Percentiles rank a stretch among this genome's conserved stretches.
Evolutionary conservation across 1,139 yeast genomes (phyloP).

Genomic region (Yamadazyma jaroonii): DNA sequence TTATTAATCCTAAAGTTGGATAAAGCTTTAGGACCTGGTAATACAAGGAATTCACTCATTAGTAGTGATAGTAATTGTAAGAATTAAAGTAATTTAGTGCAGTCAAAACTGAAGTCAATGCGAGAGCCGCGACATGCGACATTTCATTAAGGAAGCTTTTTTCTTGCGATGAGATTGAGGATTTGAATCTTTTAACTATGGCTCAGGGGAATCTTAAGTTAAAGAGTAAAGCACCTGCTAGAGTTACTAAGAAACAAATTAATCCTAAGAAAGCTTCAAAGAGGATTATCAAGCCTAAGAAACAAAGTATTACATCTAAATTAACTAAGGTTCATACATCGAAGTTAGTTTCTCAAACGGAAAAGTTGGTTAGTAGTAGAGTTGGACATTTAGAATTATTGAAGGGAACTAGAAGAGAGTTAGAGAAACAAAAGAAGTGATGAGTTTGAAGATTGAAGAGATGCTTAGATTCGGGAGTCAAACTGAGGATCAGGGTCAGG

Average conservation of each 20-base stretch:
- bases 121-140: not conserved
- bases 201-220: slow-evolving; percentile 56
- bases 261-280: slow-evolving; percentile 74
- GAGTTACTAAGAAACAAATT: slow-evolving; percentile 51
- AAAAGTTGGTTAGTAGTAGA: slow-evolving; percentile 78
- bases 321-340: slow-evolving; percentile 65
- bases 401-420: slow-evolving; percentile 86
- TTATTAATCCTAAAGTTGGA: slow-evolving; percentile 81
- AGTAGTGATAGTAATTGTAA: too few relatives aligned
- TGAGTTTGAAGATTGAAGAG: not conserved
- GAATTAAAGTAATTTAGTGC: not conserved
- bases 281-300: slow-evolving; percentile 66
- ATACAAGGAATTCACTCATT: slow-evolving; percentile 42
- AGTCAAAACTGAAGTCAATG: not conserved
- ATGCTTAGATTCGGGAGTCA: slow-evolving; percentile 7
- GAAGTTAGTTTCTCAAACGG: slow-evolving; percentile 71
- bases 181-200: slow-evolving; percentile 29
- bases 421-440: slow-evolving; percentile 50
- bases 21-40: slow-evolving; percentile 90
- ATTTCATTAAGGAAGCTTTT: not conserved
- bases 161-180: not conserved
- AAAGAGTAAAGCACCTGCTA: slow-evolving; percentile 44
- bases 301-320: slow-evolving; percentile 45
- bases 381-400: slow-evolving; percentile 94
- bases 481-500: too few relatives aligned